These are phyloP conservation scores for Neonothopanus nambi DNA, from an alignment of 1,284 basidiomycete genomes.

Conservation along the genomic window DNA sequence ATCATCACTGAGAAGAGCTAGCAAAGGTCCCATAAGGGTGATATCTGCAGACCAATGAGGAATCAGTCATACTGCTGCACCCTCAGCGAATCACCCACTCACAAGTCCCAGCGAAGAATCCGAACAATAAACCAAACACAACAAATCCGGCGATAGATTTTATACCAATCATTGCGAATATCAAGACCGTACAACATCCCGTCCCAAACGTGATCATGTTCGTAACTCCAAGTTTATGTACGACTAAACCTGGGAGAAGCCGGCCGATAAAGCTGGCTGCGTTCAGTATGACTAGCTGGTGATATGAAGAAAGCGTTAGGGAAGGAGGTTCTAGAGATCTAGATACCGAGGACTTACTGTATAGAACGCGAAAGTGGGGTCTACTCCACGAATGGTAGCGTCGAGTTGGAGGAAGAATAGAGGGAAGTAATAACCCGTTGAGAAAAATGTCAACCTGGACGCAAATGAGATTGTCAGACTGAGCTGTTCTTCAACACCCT, in stretches of 20 bases:
- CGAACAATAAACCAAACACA: conserved; percentile 30
- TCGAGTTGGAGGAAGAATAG: conserved; percentile 33
- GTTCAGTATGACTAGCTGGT: conserved; percentile 34
- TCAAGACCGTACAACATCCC: conserved; percentile 24
- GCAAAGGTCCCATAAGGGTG: conserved; percentile 15
- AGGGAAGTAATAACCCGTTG: conserved; percentile 28
- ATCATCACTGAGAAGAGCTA: conserved; percentile 15
- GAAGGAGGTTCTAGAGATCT: no score
- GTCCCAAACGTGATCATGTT: conserved; percentile 26
- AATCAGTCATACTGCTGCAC: neutral
- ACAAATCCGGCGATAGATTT: conserved; percentile 23
- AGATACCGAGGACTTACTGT: conserved; percentile 22
- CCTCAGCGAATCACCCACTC: conserved; percentile 3
- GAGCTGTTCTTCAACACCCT: no score
- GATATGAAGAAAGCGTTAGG: no score
- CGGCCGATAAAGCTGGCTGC: conserved; percentile 29
- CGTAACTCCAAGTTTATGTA: conserved; percentile 24
- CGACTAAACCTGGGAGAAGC: conserved; percentile 28
- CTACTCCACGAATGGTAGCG: conserved; percentile 26
- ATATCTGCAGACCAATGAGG: conserved; percentile 11
- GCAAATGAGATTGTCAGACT: neutral
- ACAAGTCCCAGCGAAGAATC: conserved; percentile 30
- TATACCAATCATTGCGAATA: conserved; percentile 31
- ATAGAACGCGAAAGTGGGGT: conserved; percentile 29
- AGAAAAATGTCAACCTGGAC: conserved; percentile 19